These are phyloP conservation scores for Leccinum pachyderme DNA, from an alignment of 1,284 basidiomycete species.

Conservation along the genomic window DNA sequence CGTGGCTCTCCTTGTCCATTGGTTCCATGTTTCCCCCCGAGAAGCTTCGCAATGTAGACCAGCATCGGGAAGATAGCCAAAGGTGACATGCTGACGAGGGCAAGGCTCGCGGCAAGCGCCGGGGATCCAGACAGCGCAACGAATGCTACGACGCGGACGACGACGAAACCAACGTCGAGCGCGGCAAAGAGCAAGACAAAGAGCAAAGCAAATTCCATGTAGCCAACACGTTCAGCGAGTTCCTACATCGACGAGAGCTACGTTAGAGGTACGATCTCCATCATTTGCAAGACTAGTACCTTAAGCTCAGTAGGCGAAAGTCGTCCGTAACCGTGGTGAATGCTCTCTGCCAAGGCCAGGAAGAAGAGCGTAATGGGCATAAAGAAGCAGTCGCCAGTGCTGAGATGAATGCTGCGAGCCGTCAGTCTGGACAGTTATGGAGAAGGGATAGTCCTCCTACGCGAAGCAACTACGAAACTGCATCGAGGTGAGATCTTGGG, in stretches of 20 bases:
- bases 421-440: slow-evolving; percentile 2
- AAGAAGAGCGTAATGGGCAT: slow-evolving; percentile 14
- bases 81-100: slow-evolving; percentile 18
- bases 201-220: slow-evolving; percentile 2
- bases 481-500: not conserved
- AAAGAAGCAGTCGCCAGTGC: slow-evolving; percentile 8
- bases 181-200: slow-evolving; percentile 20
- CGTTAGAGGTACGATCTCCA: not conserved
- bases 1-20: slow-evolving; percentile 1
- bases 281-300: slow-evolving; percentile 10
- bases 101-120: slow-evolving; percentile 15
- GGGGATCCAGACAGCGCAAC: slow-evolving; percentile 15
- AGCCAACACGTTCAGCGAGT: slow-evolving; percentile 13
- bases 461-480: slow-evolving; percentile 27
- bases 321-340: slow-evolving; percentile 22
- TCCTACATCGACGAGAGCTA: slow-evolving; percentile 8
- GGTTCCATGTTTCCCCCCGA: not conserved
- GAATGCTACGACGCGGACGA: slow-evolving; percentile 19
- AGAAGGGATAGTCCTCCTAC: slow-evolving; percentile 8
- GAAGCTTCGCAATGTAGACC: not conserved
- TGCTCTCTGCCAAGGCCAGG: slow-evolving; percentile 22
- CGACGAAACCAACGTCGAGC: slow-evolving; percentile 22
- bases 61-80: slow-evolving; percentile 4
- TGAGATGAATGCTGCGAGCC: slow-evolving; percentile 25
- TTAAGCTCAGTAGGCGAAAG: slow-evolving; percentile 26